Percentiles rank a stretch among this genome's conserved stretches.
phyloP scores from a whole-genome alignment of 2,329 filamentous ascomycete species.

The Dryadomyces quercivorus region DNA sequence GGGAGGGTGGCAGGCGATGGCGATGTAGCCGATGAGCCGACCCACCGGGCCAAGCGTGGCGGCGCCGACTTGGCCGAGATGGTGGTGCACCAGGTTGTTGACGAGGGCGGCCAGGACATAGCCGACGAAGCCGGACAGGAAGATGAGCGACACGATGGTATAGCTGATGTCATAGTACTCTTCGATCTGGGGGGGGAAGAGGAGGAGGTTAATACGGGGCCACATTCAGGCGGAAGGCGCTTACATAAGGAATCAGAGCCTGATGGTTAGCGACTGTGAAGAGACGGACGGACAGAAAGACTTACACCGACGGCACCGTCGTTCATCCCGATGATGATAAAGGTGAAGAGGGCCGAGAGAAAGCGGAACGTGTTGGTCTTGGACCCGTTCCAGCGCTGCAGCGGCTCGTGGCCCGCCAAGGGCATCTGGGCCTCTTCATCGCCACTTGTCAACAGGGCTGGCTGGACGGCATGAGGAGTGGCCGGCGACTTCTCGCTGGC shows the following conservation, averaged over 20 bases:
- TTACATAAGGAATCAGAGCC: constrained; percentile 35
- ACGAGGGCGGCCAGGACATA: constrained; percentile 50
- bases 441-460: not conserved
- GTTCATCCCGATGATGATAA: constrained; percentile 56
- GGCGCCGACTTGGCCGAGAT: constrained; percentile 58
- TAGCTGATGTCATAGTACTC: constrained; percentile 50
- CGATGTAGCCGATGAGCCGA: constrained; percentile 52
- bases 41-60: constrained; percentile 51
- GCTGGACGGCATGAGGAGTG: no score
- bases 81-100: constrained; percentile 53
- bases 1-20: constrained; percentile 55
- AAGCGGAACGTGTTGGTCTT: constrained; percentile 45
- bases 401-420: not conserved
- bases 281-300: not conserved
- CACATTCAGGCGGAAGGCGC: constrained; percentile 6
- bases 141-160: constrained; percentile 52
- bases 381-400: constrained; percentile 53
- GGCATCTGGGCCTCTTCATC: not conserved
- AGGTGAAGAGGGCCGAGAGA: constrained; percentile 45
- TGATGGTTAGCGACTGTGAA: constrained; percentile 12
- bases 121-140: constrained; percentile 53
- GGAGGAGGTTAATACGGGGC: not conserved
- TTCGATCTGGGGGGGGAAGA: constrained; percentile 48
- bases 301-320: constrained; percentile 53
- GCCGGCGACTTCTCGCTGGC: no score